Evolutionary conservation across 2,329 filamentous ascomycete genomes (phyloP), one percentile per base, ranked within the genome.

Genomic region (Alternaria ethzedia): DNA sequence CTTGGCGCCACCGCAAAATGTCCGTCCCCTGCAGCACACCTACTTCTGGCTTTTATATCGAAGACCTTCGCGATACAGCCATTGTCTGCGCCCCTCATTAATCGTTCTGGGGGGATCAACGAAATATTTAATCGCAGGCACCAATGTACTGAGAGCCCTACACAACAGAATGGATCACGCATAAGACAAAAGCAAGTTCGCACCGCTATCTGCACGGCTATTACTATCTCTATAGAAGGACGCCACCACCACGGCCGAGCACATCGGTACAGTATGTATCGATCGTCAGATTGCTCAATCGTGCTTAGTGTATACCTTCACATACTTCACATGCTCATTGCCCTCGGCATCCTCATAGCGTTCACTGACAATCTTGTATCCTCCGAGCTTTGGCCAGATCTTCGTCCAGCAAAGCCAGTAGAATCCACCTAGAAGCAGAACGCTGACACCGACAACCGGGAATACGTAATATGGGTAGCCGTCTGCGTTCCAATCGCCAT

Each of bases 381-480:
- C 73, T 8, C 72, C 73, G 30, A 78, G 50, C 50, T 71, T 70
- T 5, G 69, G 68, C 70, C 68, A 72, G 21, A 70, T 47, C 57
- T 61, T 72, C 6, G 65, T 72, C 66, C 69, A 66, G 23, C 62
- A 64, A 11, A 59, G 46, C 77, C 77, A 79, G 70, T 83, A 83
- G 2, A 77, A 59, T 1, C 77, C 78, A 26, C 82, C 81, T 0
- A 73, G 58, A 3, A 78, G 23, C 45, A 83, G 64, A 7, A 84
- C 77, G 13, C 72, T 73, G 13, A 84, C 79, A 17, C 82, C 82
- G 2, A 84, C 74, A 20, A 83, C 75, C 0, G 82, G 81, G 41
- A 80, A 83, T 2, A 83, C 76, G 70, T 81, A 83, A 70, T 83
- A 84, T 2, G 82, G 82, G 30, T 83, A 77, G 9, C 75, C 77